phyloP scores from a whole-genome alignment of 2,329 filamentous ascomycete genomes.

The Lasiodiplodia citricola region DNA sequence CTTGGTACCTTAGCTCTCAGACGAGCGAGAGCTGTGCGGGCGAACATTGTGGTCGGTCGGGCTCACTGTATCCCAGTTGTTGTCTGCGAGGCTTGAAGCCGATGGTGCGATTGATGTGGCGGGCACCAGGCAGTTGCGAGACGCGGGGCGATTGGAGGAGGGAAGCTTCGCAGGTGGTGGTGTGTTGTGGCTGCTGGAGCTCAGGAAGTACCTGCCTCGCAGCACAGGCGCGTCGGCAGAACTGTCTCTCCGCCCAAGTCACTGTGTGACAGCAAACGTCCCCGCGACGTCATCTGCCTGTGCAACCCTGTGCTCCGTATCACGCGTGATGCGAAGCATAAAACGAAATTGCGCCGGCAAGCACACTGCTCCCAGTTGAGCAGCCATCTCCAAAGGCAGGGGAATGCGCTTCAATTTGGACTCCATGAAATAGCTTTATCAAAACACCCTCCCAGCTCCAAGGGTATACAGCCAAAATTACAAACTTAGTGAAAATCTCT shows the following conservation, averaged over 20 bases:
- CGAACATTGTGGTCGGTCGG: slow-evolving; percentile 37
- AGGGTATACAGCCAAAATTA: slow-evolving; percentile 11
- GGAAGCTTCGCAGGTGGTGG: slow-evolving; percentile 8
- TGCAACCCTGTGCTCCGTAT: not conserved
- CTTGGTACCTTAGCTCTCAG: slow-evolving; percentile 42
- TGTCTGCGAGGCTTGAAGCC: not conserved
- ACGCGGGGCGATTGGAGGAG: not conserved
- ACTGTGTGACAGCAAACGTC: not conserved
- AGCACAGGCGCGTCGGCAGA: not conserved
- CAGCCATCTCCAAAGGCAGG: not conserved
- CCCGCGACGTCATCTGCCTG: slow-evolving; percentile 6
- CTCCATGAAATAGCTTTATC: not conserved
- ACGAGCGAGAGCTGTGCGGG: slow-evolving; percentile 43
- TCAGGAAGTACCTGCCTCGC: not conserved
- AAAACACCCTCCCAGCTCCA: slow-evolving; percentile 2
- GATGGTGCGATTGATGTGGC: not conserved
- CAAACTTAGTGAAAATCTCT: not conserved
- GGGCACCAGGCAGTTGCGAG: not conserved
- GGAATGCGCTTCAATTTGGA: not conserved
- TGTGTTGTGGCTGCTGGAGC: slow-evolving; percentile 11
- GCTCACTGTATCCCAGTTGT: too few relatives aligned
- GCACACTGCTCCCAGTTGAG: not conserved
- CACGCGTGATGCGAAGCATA: too few relatives aligned
- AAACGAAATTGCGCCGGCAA: not conserved
- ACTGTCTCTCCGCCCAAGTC: slow-evolving; percentile 3